Evolutionary conservation across 73 alveolate species (phyloP), one percentile per base, ranked within the genome.

Genomic region (Tetrahymena borealis): DNA sequence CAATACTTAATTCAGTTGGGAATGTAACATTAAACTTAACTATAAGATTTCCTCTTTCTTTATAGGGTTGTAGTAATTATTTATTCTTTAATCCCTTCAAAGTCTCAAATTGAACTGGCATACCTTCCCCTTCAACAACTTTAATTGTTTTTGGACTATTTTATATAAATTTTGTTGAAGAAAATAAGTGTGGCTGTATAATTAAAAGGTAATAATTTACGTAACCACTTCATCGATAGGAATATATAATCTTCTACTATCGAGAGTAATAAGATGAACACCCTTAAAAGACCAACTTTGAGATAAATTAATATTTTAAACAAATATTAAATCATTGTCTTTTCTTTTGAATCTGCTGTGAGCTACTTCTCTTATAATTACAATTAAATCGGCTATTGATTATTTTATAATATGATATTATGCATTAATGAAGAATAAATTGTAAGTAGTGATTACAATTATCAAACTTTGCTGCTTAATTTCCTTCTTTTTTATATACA

Each of bases 101-200:
- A 20, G 36, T n/a, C 7, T 60, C 85, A 60, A 60, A 60, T 60
- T 60, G 85, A n/a, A 97, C 79, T 3, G 99, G 99, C 99, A 98
- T 97, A 35, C 99, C 99, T 93, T 97, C 99, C 13, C 97, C 97
- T 90, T 93, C 96, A 60, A 98, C 96, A 37, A 93, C 78, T 90
- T 96, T 97, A 32, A 94, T 95, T 20, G 99, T 97, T 43, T 96
- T 91, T 6, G 99, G 99, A 33, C 95, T 95, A 39, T 60, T 60
- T 60, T 60, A n/a, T 24, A 60, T 0, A n/a, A 15, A 40, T 16
- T 41, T 41, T 41, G 20, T 18, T 41, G 16, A 41, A 41, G 7
- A 41, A 11, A n/a, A n/a, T n/a, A 39, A 39, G 12, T 39, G 12
- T 9, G 12, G 43, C 12, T 9, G 7, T 39, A 12, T 16, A 78